A percentile compares a stretch with the other conserved stretches of the same genome.
phyloP scores from a whole-genome alignment of 2,329 filamentous ascomycete species.

The Phoma sp. region DNA sequence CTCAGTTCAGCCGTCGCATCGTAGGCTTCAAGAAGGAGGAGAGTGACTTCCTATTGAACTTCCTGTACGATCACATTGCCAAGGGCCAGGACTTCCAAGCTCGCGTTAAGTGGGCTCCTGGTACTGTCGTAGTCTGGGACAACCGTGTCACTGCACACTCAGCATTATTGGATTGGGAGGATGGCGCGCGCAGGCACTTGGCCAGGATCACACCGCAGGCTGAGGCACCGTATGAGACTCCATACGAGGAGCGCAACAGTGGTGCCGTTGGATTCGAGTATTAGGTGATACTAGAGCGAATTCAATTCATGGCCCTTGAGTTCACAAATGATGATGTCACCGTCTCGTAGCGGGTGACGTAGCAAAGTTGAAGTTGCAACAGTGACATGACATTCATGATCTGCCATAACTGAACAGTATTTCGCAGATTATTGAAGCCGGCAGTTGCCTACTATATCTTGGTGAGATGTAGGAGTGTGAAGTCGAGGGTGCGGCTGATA shows the following conservation, averaged over 20 bases:
- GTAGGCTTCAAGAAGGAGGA: constrained; percentile 88
- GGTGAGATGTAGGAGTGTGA: no score
- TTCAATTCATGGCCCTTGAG: not conserved
- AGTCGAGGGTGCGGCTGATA: no score
- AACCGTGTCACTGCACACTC: constrained; percentile 82
- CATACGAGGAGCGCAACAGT: constrained; percentile 44
- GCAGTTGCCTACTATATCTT: no score
- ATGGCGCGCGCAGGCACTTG: constrained; percentile 77
- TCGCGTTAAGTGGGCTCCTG: constrained; percentile 76
- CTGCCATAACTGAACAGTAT: no score
- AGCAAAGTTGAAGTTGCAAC: no score
- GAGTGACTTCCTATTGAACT: constrained; percentile 77
- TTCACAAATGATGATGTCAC: not conserved
- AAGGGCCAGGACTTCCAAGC: constrained; percentile 75
- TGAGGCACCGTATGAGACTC: constrained; percentile 75
- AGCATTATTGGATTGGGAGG: constrained; percentile 81
- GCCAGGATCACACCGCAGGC: constrained; percentile 85
- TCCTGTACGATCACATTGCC: constrained; percentile 77
- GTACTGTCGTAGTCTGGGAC: constrained; percentile 88
- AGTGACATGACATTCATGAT: no score
- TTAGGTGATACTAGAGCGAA: not conserved
- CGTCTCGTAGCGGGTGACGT: not conserved
- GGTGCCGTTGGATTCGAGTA: constrained; percentile 30
- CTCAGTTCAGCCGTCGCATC: constrained; percentile 82
- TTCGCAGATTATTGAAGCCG: no score